Evolutionary conservation across 768 basidiomycete species (phyloP).

Genomic region (Lactarius vividus): DNA sequence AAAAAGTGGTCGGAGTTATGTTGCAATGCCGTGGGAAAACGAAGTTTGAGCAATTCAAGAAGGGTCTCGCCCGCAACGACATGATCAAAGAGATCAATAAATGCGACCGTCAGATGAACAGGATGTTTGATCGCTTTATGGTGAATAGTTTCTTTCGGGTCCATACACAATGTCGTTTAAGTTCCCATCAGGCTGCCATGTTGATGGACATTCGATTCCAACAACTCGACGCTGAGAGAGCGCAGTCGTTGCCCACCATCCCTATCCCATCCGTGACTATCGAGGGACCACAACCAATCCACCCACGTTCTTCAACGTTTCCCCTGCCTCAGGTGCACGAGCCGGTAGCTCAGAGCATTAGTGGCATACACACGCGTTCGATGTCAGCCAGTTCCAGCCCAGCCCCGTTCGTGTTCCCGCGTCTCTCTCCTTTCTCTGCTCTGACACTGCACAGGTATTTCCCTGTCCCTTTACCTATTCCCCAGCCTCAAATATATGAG

Average conservation of each 20-base stretch:
- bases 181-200: slow-evolving; percentile 10
- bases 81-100: slow-evolving; percentile 12
- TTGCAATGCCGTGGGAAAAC: slow-evolving; percentile 16
- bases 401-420: not conserved
- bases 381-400: not conserved
- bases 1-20: not conserved
- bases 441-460: slow-evolving; percentile 12
- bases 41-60: slow-evolving; percentile 16
- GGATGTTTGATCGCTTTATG: slow-evolving; percentile 20
- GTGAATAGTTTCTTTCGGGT: not conserved
- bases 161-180: not conserved
- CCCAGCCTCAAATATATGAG: not conserved
- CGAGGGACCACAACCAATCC: not conserved
- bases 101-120: slow-evolving; percentile 20
- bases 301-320: not conserved
- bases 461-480: not conserved
- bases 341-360: not conserved
- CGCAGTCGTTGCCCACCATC: not conserved
- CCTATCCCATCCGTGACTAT: not conserved
- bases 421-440: not conserved
- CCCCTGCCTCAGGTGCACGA: not conserved
- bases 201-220: slow-evolving; percentile 16
- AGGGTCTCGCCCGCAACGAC: slow-evolving; percentile 11
- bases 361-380: not conserved
- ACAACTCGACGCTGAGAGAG: slow-evolving; percentile 12